A percentile compares a stretch with the other conserved stretches of the same genome.
Conservation (phyloP, 139 green algal species). For the Picochlorum sp. region DNA sequence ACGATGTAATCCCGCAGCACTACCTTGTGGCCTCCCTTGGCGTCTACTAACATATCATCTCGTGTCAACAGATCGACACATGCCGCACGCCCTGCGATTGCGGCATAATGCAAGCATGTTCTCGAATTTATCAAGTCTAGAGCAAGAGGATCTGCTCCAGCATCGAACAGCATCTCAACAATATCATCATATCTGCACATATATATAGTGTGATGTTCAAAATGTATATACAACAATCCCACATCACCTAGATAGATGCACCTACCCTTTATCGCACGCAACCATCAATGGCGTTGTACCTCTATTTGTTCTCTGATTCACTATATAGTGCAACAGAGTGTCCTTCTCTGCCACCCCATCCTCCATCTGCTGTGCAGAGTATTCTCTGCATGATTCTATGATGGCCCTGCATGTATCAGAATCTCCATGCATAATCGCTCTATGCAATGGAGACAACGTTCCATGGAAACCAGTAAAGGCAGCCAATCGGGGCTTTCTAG, state of each 20-base stretch:
- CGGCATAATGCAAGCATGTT: constrained; percentile 41
- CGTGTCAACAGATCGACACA: constrained; percentile 27
- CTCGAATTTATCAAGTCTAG: constrained; percentile 25
- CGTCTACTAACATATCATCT: constrained; percentile 21
- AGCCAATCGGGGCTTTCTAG: constrained; percentile 15
- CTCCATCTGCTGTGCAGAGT: background rate
- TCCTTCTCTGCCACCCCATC: background rate
- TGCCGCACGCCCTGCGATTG: constrained; percentile 18
- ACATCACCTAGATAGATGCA: too few species aligned
- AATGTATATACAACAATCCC: too few species aligned
- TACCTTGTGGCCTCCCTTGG: constrained; percentile 9
- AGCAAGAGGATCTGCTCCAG: constrained; percentile 34
- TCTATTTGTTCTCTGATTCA: constrained; percentile 29
- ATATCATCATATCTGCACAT: constrained; percentile 13
- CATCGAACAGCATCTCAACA: constrained; percentile 25
- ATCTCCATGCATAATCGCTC: constrained; percentile 16
- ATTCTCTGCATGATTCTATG: constrained; percentile 17
- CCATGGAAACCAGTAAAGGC: constrained; percentile 26
- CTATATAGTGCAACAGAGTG: background rate
- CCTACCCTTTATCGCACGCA: constrained; percentile 31
- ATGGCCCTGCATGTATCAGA: constrained; percentile 17
- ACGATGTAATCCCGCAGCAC: constrained; percentile 30
- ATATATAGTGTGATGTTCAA: too few species aligned
- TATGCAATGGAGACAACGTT: constrained; percentile 19
- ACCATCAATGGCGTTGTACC: constrained; percentile 44